Evolutionary conservation across 2,329 filamentous ascomycete genomes (phyloP).

Genomic region (Hymenoscyphus albidus): DNA sequence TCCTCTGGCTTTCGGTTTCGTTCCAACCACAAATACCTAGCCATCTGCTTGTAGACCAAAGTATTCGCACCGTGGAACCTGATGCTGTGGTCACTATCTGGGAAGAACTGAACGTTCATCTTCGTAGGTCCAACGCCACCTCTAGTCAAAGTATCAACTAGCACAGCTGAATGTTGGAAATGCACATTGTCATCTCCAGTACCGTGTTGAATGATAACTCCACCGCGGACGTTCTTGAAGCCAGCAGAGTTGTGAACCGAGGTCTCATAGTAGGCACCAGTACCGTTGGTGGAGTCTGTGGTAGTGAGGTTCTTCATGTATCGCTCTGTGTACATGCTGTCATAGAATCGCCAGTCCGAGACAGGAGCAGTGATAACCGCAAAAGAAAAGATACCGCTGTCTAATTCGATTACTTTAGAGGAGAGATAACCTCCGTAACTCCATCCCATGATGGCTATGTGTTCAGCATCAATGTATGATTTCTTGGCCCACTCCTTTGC

Average conservation of each 20-base stretch:
- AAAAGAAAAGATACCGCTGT: slow-evolving; percentile 58
- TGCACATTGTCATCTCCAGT: slow-evolving; percentile 70
- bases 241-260: slow-evolving; percentile 55
- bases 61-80: slow-evolving; percentile 50
- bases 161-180: slow-evolving; percentile 61
- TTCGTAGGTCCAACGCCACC: slow-evolving; percentile 56
- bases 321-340: slow-evolving; percentile 67
- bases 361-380: slow-evolving; percentile 64
- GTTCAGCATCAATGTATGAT: slow-evolving; percentile 53
- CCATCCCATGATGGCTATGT: slow-evolving; percentile 67
- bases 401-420: slow-evolving; percentile 60
- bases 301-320: slow-evolving; percentile 62
- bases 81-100: slow-evolving; percentile 61
- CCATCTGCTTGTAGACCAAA: slow-evolving; percentile 62
- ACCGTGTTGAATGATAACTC: slow-evolving; percentile 61
- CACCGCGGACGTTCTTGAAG: slow-evolving; percentile 59
- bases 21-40: slow-evolving; percentile 57
- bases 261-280: slow-evolving; percentile 55
- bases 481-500: slow-evolving; percentile 51
- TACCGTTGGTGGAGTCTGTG: slow-evolving; percentile 39
- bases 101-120: slow-evolving; percentile 62
- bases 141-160: slow-evolving; percentile 59
- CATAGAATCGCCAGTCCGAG: slow-evolving; percentile 67
- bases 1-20: slow-evolving; percentile 43
- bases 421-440: slow-evolving; percentile 65